These are phyloP conservation scores for Aspergillus flavus DNA, from an alignment of 2,329 filamentous ascomycete genomes.

Conservation along the genomic window DNA sequence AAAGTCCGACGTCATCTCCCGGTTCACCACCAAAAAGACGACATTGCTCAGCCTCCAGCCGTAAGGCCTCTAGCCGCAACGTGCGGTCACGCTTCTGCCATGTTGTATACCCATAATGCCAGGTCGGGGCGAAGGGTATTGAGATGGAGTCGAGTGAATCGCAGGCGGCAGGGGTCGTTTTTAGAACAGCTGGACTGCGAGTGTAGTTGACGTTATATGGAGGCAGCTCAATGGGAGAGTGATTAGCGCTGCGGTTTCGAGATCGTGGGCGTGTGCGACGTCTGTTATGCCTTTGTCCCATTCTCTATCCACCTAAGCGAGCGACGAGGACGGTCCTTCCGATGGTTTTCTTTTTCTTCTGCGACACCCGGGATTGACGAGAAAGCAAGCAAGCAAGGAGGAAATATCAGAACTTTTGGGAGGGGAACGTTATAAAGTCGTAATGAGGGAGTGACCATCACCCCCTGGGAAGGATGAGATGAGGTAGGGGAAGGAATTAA, in stretches of 20 bases:
- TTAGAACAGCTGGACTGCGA: conserved; percentile 6
- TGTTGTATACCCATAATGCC: conserved; percentile 45
- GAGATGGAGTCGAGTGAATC: conserved; percentile 27
- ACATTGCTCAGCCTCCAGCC: conserved; percentile 45
- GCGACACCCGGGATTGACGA: neutral
- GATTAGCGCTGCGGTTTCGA: conserved; percentile 35
- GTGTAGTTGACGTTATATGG: conserved; percentile 19
- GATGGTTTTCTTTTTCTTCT: conserved; percentile 9
- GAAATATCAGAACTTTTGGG: conserved; percentile 11
- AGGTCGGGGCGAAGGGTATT: conserved; percentile 39
- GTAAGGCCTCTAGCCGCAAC: conserved; percentile 31
- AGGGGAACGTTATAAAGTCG: conserved; percentile 19
- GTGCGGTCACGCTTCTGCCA: conserved; percentile 43
- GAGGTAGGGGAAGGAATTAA: conserved; percentile 24
- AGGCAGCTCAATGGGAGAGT: conserved; percentile 22
- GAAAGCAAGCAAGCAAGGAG: conserved; percentile 6
- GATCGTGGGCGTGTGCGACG: conserved; percentile 47
- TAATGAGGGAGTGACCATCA: conserved; percentile 41
- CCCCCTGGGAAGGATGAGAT: conserved; percentile 40
- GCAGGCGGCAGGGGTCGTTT: conserved; percentile 23
- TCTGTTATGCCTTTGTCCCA: conserved; percentile 52
- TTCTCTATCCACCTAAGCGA: conserved; percentile 26
- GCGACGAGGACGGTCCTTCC: conserved; percentile 7
- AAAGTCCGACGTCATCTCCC: conserved; percentile 47
- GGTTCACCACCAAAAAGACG: conserved; percentile 50